These are phyloP conservation scores for Lagenidium sp. DNA, from an alignment of 352 stramenopile genomes.

Conservation along the genomic window DNA sequence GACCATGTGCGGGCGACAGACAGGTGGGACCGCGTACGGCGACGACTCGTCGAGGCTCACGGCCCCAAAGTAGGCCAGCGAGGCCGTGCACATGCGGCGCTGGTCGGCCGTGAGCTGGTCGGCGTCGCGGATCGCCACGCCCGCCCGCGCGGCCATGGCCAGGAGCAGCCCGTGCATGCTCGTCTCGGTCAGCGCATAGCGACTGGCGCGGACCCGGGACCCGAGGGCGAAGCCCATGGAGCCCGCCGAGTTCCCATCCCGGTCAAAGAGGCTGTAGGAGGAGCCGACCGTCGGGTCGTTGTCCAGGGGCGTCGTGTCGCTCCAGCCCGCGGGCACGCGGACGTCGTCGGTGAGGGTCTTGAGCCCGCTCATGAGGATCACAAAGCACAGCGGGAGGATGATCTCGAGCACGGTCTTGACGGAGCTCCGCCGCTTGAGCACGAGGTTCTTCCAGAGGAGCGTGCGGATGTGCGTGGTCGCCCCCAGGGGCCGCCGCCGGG, in stretches of 20 bases:
- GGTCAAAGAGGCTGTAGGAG: conserved; percentile 18
- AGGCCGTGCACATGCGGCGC: conserved; percentile 12
- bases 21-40: conserved; percentile 12
- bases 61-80: conserved; percentile 19
- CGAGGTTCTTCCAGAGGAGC: conserved; percentile 64
- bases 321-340: conserved; percentile 51
- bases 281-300: conserved; percentile 9
- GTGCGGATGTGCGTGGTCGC: conserved; percentile 22
- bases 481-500: neutral
- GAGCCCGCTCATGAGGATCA: conserved; percentile 43
- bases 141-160: conserved; percentile 24
- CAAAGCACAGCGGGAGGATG: conserved; percentile 53
- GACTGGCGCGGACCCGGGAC: conserved; percentile 16
- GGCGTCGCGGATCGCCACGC: conserved; percentile 16
- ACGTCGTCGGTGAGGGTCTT: conserved; percentile 46
- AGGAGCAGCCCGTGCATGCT: conserved; percentile 45
- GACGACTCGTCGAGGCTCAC: conserved; percentile 28
- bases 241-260: neutral
- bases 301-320: conserved; percentile 10
- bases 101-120: conserved; percentile 5
- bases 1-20: conserved; percentile 10
- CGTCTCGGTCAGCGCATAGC: conserved; percentile 27
- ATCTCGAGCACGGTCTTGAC: conserved; percentile 45
- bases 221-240: conserved; percentile 1
- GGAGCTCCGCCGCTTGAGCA: conserved; percentile 61